A percentile compares a stretch with the other conserved stretches of the same genome.
These are phyloP conservation scores for Lecanicillium sp. DNA, from an alignment of 2,329 filamentous ascomycete species.

Conservation along the genomic window DNA sequence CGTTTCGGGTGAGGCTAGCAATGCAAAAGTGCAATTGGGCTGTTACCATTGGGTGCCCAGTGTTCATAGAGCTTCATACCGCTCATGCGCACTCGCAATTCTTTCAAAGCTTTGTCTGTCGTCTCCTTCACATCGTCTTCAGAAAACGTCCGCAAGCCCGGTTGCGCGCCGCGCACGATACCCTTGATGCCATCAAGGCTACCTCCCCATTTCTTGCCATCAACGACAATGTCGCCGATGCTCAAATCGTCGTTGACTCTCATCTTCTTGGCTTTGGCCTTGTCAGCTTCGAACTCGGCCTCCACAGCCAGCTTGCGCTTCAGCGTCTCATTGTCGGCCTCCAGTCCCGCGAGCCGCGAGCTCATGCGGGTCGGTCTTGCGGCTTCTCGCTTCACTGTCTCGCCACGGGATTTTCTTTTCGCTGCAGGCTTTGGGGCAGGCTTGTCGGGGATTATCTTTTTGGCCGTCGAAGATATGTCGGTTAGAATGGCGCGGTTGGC, in stretches of 20 bases:
- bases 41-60: conserved; percentile 69
- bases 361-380: conserved; percentile 48
- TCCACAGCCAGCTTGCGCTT: conserved; percentile 48
- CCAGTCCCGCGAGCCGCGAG: conserved; percentile 48
- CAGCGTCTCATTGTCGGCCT: conserved; percentile 36
- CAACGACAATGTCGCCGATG: conserved; percentile 70
- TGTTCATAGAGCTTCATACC: conserved; percentile 72
- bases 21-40: conserved; percentile 4
- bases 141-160: conserved; percentile 77
- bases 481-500: conserved; percentile 76
- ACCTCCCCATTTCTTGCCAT: conserved; percentile 67
- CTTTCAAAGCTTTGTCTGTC: conserved; percentile 65
- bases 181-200: conserved; percentile 56
- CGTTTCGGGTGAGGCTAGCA: neutral
- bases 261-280: conserved; percentile 49
- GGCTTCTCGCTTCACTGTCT: conserved; percentile 39
- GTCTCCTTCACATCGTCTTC: conserved; percentile 78
- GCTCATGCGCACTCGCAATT: conserved; percentile 69
- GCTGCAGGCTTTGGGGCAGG: conserved; percentile 35
- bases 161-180: conserved; percentile 60
- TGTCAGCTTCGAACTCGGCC: conserved; percentile 29
- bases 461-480: conserved; percentile 65
- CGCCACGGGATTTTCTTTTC: conserved; percentile 22
- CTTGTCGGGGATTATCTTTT: conserved; percentile 58
- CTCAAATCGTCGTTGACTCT: conserved; percentile 52